A percentile compares a stretch with the other conserved stretches of the same genome.
These are phyloP conservation scores for Dichotomopilus funicola DNA, from an alignment of 2,329 filamentous ascomycete genomes.

Conservation along the genomic window DNA sequence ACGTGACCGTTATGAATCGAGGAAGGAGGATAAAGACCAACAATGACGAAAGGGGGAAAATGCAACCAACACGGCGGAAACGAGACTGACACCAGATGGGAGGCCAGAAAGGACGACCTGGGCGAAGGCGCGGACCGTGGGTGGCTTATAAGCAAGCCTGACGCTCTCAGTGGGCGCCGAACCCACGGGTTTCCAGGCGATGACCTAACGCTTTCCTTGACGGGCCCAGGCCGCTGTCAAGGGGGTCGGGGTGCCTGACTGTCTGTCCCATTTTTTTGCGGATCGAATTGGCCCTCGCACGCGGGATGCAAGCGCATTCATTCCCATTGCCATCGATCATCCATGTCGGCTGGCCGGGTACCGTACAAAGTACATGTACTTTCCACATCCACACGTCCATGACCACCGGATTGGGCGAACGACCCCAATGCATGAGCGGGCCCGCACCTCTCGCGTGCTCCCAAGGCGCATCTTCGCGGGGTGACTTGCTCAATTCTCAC, in stretches of 20 bases:
- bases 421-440: background rate
- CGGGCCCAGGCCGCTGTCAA: constrained; percentile 17
- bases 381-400: too few species aligned
- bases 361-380: background rate
- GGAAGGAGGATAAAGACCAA: background rate
- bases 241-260: constrained; percentile 8
- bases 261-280: constrained; percentile 6
- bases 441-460: constrained; percentile 4
- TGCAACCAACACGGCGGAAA: constrained; percentile 1
- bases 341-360: background rate
- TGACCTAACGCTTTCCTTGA: constrained; percentile 25
- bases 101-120: background rate
- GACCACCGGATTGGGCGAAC: too few species aligned
- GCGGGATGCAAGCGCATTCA: background rate
- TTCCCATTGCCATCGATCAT: background rate
- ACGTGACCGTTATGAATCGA: background rate
- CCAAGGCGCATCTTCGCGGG: constrained; percentile 10
- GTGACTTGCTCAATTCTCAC: constrained; percentile 16
- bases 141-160: constrained; percentile 23
- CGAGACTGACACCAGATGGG: background rate
- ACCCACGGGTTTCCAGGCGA: constrained; percentile 18
- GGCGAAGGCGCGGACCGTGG: constrained; percentile 19
- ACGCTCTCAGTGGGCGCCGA: constrained; percentile 13
- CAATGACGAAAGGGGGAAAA: background rate
- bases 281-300: background rate